Conservation (phyloP, 116 monocot genomes). For the Thalassia testudinum region DNA sequence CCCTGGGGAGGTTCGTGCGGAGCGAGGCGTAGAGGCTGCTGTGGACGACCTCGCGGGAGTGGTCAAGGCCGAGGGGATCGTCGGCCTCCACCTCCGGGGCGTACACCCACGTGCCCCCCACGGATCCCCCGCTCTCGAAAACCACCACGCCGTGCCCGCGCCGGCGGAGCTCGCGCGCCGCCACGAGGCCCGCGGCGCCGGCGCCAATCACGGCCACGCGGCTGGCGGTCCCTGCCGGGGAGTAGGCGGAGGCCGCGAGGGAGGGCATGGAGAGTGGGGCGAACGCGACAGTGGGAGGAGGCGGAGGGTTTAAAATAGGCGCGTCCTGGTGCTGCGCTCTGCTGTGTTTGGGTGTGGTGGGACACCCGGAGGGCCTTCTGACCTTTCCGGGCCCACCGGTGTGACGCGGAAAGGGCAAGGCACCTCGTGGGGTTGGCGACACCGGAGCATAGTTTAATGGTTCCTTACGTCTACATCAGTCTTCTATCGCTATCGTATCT, state of each 20-base stretch:
- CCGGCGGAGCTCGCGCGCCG: slow-evolving; percentile 62
- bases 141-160: slow-evolving; percentile 56
- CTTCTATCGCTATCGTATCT: too few relatives aligned
- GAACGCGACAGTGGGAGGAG: too few relatives aligned
- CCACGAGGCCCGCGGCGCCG: slow-evolving; percentile 57
- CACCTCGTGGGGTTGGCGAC: too few relatives aligned
- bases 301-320: too few relatives aligned
- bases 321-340: too few relatives aligned
- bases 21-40: slow-evolving; percentile 76
- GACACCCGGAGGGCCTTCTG: too few relatives aligned
- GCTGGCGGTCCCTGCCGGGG: not conserved
- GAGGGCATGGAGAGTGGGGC: too few relatives aligned
- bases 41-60: slow-evolving; percentile 30
- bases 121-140: slow-evolving; percentile 45
- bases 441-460: too few relatives aligned
- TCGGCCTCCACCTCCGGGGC: slow-evolving; percentile 31
- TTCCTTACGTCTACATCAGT: too few relatives aligned
- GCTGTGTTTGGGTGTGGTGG: too few relatives aligned
- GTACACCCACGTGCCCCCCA: slow-evolving; percentile 91
- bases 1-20: slow-evolving; percentile 79
- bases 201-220: slow-evolving; percentile 58
- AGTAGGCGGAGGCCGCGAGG: not conserved
- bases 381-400: too few relatives aligned
- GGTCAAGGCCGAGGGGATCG: slow-evolving; percentile 42
- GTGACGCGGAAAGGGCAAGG: too few relatives aligned